These are phyloP conservation scores for Candida pseudoviswanathii DNA, from an alignment of 1,139 yeast species.

Conservation along the genomic window DNA sequence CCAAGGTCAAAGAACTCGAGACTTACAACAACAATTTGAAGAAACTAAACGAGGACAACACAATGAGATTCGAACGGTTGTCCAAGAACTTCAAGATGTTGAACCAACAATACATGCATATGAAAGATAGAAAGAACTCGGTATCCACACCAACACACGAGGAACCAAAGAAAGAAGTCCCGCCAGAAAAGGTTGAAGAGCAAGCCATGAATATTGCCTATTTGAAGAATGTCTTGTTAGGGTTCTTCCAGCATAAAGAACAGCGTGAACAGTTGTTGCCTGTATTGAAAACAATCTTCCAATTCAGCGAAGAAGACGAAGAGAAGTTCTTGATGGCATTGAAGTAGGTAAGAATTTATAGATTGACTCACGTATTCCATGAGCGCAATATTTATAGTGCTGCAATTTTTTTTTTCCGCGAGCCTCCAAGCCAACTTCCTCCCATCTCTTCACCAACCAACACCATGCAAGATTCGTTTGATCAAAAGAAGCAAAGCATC, in stretches of 20 bases:
- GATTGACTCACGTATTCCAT: not conserved
- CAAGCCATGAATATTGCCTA: conserved; percentile 59
- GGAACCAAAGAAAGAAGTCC: not conserved
- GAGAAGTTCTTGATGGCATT: conserved; percentile 66
- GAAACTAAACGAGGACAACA: conserved; percentile 67
- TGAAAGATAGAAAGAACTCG: conserved; percentile 14
- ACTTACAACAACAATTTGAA: conserved; percentile 59
- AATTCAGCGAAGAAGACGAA: conserved; percentile 71
- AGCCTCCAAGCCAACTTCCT: not conserved
- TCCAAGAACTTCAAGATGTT: conserved; percentile 66
- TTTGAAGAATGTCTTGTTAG: conserved; percentile 82
- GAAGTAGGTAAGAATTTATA: conserved; percentile 27
- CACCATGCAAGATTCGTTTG: conserved; percentile 55
- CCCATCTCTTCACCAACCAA: not conserved
- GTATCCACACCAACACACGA: not conserved
- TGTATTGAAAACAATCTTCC: conserved; percentile 75
- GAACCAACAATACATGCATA: conserved; percentile 56
- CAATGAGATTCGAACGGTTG: conserved; percentile 63
- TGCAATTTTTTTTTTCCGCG: conserved; percentile 1
- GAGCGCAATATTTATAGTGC: no score
- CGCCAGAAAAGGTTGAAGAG: not conserved
- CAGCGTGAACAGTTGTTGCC: conserved; percentile 84
- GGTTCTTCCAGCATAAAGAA: conserved; percentile 89
- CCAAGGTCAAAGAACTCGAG: conserved; percentile 57
- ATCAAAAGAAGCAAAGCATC: conserved; percentile 66